Base-by-base conservation (phyloP, 2,329 filamentous ascomycete species). In the Beauveria medogensis region DNA sequence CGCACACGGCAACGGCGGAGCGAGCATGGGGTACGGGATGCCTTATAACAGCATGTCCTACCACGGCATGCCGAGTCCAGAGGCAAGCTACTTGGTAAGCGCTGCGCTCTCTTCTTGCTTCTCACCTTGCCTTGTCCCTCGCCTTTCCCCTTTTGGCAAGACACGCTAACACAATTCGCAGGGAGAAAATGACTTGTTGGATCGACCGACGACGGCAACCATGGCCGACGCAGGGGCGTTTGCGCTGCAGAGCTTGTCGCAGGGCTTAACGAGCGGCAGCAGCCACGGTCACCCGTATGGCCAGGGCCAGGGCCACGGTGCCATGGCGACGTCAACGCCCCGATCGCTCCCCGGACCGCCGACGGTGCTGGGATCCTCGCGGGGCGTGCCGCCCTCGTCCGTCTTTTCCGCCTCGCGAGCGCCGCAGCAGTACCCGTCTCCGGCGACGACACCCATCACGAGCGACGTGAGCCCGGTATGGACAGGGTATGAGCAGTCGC, bases 191-290 rank as follows among this genome's bases (percentile, higher is more conserved):
- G 44, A 55, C 48, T 22, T 58, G 54, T 41, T 57, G 22, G 55
- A 58, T 7, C 47, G 53, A 28, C 47, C 54, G 9, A 18, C 60
- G 20, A 53, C 60, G n/a, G n/a, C 60, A 4, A 24, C 34, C 2
- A 50, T 53, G 47, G 47, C 60, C 3, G 60, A 62, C 8, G 41
- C 52, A 6, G 60, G 55, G 3, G 54, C 60, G 0, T 62, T 62
- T 53, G 54, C 60, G 14, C 40, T 62, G 47, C 60, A 62, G 40
- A 62, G 20, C 47, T 53, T 62, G 46, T 55, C 60, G 5, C 47
- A 52, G 18, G 60, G 54, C 37, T 26, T 58, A 28, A 47, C 54
- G 26, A 18, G n/a, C 24, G 34, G 28, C 24, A 20, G 46, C 22
- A 16, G 37, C 56, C 12, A 26, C 44, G 6, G 26, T 30, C n/a